A percentile compares a stretch with the other conserved stretches of the same genome.
Evolutionary conservation across 176 grass and related monocot genomes (phyloP).

Genomic region (Paspalum notatum): DNA sequence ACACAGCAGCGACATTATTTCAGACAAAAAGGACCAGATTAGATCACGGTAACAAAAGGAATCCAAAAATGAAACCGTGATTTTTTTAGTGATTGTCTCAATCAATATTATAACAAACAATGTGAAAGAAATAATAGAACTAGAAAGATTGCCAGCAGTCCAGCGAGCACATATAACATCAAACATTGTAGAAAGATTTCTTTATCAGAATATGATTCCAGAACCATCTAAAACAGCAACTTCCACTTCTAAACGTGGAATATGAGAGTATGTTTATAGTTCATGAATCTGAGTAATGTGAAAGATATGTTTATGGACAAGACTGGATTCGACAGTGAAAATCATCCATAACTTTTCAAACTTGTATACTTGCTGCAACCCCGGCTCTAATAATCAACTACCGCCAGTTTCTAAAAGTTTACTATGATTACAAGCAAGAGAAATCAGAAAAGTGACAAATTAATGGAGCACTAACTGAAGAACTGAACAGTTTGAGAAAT

Average conservation of each 20-base stretch:
- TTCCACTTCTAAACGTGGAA: constrained; percentile 16
- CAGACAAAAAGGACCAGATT: background rate
- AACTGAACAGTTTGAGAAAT: constrained; percentile 27
- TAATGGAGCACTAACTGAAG: background rate
- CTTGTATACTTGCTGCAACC: background rate
- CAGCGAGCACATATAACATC: constrained; percentile 4
- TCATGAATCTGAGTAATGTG: background rate
- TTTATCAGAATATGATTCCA: background rate
- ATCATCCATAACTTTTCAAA: background rate
- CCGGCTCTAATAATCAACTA: constrained; percentile 20
- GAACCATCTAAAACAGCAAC: background rate
- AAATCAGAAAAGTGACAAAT: background rate
- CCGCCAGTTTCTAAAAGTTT: constrained; percentile 3
- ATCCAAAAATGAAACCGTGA: background rate
- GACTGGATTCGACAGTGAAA: constrained; percentile 17
- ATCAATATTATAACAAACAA: constrained; percentile 14
- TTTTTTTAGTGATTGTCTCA: background rate
- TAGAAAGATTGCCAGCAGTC: background rate
- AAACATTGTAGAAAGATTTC: background rate
- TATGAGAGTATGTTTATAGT: background rate
- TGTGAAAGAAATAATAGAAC: background rate
- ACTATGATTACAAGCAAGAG: constrained; percentile 11
- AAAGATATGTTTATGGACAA: constrained; percentile 3
- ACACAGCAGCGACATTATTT: constrained; percentile 38
- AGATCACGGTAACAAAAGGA: background rate